Evolutionary conservation across 1,284 basidiomycete genomes (phyloP), one percentile per base, ranked within the genome.

Genomic region (Irpex rosettiformis): DNA sequence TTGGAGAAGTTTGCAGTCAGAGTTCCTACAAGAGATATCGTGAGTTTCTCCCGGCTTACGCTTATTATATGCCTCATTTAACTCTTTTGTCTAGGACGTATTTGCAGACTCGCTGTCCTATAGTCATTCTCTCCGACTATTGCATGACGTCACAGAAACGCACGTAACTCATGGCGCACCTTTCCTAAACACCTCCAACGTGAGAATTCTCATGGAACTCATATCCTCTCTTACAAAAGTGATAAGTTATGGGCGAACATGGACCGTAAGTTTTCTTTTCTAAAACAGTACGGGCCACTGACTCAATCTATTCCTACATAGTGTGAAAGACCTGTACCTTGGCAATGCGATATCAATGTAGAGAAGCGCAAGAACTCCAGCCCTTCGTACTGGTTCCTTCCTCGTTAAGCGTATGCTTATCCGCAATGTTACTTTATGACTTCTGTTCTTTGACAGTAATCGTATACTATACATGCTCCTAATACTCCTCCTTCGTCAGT

Each of bases 1-100:
- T 73, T 88, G 13, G 79, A 85, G 66, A 72, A 78, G 55, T 69
- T 88, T 10, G 78, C 78, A 49, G 61, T 86, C 18, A 70, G 76
- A 18, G 65, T 87, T 7, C 80, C 83, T 2, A 68, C 75, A 56
- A 80, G 77, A 63, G 79, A 84, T 4, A 66, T 83, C 24, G 84
- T 85, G 56, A 59, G 79, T 70, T 53, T 25, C 18, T 55, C 21
- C 21, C 21, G 18, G 18, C 16, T 25, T 21, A 47, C 7, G 25
- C 18, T 5, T 33, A 25, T n/a, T 22, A 8, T n/a, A 24, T 25
- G 5, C 55, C 30, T 30, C 43, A 48, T 2, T 16, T n/a, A 7
- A 10, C n/a, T 10, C 45, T 43, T 5, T 22, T 54, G 21, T 16
- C 24, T 55, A 76, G 73, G 22, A 54, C 3, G 29, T 57, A 3